Conservation (phyloP, 2,329 filamentous ascomycete species). For the Hypoxylon rubiginosum region DNA sequence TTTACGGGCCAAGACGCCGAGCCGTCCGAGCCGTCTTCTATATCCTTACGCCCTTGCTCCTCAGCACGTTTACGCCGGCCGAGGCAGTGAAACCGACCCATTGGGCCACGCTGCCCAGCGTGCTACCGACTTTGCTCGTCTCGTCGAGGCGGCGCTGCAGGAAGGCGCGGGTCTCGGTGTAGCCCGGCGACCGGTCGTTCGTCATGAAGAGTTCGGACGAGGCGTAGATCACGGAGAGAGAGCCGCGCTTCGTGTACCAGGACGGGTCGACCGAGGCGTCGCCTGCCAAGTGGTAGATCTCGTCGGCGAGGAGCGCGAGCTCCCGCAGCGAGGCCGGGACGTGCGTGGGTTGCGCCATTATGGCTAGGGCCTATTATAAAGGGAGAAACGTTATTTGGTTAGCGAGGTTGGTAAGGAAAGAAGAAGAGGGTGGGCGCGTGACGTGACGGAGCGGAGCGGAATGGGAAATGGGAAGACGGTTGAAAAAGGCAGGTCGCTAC, state of each 20-base stretch:
- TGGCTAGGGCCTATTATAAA: conserved; percentile 77
- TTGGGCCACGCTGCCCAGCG: conserved; percentile 74
- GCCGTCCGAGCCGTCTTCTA: conserved; percentile 53
- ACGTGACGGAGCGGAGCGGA: conserved; percentile 6
- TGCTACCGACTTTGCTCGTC: conserved; percentile 71
- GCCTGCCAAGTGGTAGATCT: conserved; percentile 89
- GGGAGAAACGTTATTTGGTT: not conserved
- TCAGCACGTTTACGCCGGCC: conserved; percentile 82
- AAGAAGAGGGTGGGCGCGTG: not conserved
- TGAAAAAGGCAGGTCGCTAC: not conserved
- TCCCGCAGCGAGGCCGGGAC: conserved; percentile 82
- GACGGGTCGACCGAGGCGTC: conserved; percentile 84
- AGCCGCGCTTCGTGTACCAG: conserved; percentile 82
- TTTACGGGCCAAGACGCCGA: not conserved
- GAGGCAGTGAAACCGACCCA: conserved; percentile 87
- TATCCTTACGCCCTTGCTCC: conserved; percentile 89
- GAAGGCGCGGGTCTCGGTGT: conserved; percentile 83
- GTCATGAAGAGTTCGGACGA: conserved; percentile 94
- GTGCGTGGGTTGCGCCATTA: conserved; percentile 89
- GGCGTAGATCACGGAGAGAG: conserved; percentile 72
- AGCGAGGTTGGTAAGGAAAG: conserved; percentile 14
- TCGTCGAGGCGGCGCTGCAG: conserved; percentile 81
- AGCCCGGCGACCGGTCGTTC: conserved; percentile 81
- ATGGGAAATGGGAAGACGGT: not conserved
- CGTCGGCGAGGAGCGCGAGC: conserved; percentile 85